A percentile compares a stretch with the other conserved stretches of the same genome.
phyloP scores from a whole-genome alignment of 164 flowering plant genomes.

The Euptelea pleiosperma region DNA sequence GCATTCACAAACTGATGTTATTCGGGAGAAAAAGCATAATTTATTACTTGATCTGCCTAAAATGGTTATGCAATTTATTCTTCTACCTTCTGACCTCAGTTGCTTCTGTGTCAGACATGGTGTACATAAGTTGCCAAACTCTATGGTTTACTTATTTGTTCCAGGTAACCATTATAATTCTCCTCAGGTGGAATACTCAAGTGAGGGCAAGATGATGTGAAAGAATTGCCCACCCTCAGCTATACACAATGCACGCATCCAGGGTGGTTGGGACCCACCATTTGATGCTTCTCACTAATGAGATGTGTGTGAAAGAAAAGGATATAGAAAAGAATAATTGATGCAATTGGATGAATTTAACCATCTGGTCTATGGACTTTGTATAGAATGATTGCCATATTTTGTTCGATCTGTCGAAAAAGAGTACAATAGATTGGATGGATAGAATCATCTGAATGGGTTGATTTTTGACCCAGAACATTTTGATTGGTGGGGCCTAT shows the following conservation, averaged over 20 bases:
- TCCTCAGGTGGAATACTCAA: too few relatives aligned
- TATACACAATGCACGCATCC: not conserved
- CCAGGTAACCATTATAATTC: slow-evolving; percentile 66
- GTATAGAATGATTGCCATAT: not conserved
- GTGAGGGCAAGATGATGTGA: too few relatives aligned
- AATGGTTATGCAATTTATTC: slow-evolving; percentile 11
- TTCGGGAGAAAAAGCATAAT: slow-evolving; percentile 1
- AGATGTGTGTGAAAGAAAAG: not conserved
- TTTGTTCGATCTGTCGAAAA: not conserved
- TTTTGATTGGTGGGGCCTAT: not conserved
- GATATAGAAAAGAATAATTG: not conserved
- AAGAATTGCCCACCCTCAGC: too few relatives aligned
- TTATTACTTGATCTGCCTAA: slow-evolving; percentile 4
- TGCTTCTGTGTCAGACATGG: slow-evolving; percentile 68
- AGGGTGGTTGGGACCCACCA: not conserved
- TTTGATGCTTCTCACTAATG: not conserved
- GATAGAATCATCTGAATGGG: not conserved
- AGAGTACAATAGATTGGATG: slow-evolving; percentile 6
- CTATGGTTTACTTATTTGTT: slow-evolving; percentile 80
- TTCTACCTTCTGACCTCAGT: slow-evolving; percentile 16
- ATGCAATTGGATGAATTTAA: slow-evolving; percentile 7
- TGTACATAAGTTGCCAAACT: slow-evolving; percentile 73
- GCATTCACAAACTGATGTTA: not conserved
- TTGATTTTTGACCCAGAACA: not conserved
- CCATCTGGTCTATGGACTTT: too few relatives aligned